Percentiles rank a stretch among this genome's conserved stretches.
phyloP scores from a whole-genome alignment of 768 basidiomycete genomes.

The Rickenella mellea region DNA sequence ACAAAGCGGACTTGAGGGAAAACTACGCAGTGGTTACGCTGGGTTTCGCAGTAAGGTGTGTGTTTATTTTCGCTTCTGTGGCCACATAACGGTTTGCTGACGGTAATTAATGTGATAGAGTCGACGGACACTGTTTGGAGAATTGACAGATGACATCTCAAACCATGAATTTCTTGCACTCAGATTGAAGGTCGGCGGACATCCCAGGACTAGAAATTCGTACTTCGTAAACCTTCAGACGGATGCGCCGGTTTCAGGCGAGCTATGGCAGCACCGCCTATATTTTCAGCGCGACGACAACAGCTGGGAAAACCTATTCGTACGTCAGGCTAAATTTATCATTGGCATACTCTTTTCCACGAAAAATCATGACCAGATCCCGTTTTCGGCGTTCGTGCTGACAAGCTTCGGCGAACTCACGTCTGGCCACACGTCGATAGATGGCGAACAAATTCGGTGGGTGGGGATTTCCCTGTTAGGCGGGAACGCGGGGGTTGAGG shows the following conservation, averaged over 20 bases:
- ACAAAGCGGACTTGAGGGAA: slow-evolving; percentile 31
- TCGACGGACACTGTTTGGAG: slow-evolving; percentile 80
- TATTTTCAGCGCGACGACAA: slow-evolving; percentile 59
- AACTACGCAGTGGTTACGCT: slow-evolving; percentile 79
- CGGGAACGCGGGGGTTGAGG: slow-evolving; percentile 66
- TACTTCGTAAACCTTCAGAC: slow-evolving; percentile 95
- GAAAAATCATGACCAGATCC: slow-evolving; percentile 45
- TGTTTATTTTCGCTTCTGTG: background rate
- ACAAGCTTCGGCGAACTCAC: slow-evolving; percentile 69
- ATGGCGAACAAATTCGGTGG: slow-evolving; percentile 62
- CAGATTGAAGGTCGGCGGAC: slow-evolving; percentile 68
- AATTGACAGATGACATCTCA: slow-evolving; percentile 76
- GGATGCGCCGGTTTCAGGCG: slow-evolving; percentile 67
- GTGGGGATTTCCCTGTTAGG: slow-evolving; percentile 85
- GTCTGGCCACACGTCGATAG: slow-evolving; percentile 65
- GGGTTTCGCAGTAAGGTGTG: slow-evolving; percentile 80
- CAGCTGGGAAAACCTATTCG: slow-evolving; percentile 77
- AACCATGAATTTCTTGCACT: slow-evolving; percentile 74
- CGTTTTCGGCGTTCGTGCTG: slow-evolving; percentile 65
- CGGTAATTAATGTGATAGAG: slow-evolving; percentile 27
- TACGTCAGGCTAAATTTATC: slow-evolving; percentile 27
- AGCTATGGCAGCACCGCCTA: slow-evolving; percentile 94
- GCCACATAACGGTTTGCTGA: background rate
- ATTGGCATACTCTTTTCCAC: slow-evolving; percentile 6
- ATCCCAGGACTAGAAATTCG: slow-evolving; percentile 66